Percentiles rank a stretch among this genome's conserved stretches.
Conservation (phyloP, 2,329 filamentous ascomycete genomes). For the Curvularia lunata region DNA sequence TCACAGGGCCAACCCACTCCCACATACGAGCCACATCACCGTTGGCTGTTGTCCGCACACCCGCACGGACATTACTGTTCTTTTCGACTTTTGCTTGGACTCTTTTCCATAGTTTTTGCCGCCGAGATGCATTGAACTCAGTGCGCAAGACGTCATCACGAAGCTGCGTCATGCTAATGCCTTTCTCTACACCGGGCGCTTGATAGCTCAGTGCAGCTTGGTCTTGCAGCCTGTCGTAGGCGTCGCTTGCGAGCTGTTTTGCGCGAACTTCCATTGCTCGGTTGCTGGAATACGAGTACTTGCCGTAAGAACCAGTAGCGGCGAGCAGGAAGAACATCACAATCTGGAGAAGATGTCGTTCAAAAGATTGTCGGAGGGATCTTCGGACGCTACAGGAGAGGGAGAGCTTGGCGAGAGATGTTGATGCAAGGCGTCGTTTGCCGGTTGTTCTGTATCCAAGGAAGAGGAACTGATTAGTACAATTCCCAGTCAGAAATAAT, state of each 20-base stretch:
- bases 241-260: slow-evolving; percentile 83
- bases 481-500: slow-evolving; percentile 37
- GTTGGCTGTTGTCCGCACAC: slow-evolving; percentile 66
- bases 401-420: slow-evolving; percentile 89
- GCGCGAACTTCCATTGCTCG: slow-evolving; percentile 73
- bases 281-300: slow-evolving; percentile 67
- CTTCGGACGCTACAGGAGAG: slow-evolving; percentile 80
- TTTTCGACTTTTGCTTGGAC: slow-evolving; percentile 87
- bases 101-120: slow-evolving; percentile 82
- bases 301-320: slow-evolving; percentile 62
- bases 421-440: slow-evolving; percentile 74
- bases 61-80: slow-evolving; percentile 89
- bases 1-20: slow-evolving; percentile 71
- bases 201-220: slow-evolving; percentile 81
- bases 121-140: slow-evolving; percentile 75
- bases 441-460: slow-evolving; percentile 74
- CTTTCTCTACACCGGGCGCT: slow-evolving; percentile 71
- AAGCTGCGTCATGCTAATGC: slow-evolving; percentile 85
- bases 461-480: slow-evolving; percentile 86
- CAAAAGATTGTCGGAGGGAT: slow-evolving; percentile 79
- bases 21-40: slow-evolving; percentile 67
- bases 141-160: slow-evolving; percentile 87
- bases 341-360: slow-evolving; percentile 87
- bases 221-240: slow-evolving; percentile 78
- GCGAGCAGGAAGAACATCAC: slow-evolving; percentile 62